Evolutionary conservation across 2,329 filamentous ascomycete genomes (phyloP).

Genomic region (Aschersonia sp.): DNA sequence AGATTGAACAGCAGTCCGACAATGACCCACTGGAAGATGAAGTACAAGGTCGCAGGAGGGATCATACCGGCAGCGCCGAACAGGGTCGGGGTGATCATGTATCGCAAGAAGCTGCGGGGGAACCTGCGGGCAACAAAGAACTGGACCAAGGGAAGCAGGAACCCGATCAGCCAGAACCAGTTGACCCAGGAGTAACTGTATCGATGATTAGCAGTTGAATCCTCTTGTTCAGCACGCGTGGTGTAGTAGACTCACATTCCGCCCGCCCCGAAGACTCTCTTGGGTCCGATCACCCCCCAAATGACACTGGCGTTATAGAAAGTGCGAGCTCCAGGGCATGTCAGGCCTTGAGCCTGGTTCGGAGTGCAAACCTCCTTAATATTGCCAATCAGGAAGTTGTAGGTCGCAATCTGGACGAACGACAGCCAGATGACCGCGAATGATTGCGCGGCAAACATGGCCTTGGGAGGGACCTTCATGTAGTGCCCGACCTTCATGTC

Average conservation of each 20-base stretch:
- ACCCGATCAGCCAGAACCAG: conserved; percentile 42
- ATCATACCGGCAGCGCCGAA: conserved; percentile 35
- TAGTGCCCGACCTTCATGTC: conserved; percentile 39
- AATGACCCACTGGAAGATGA: conserved; percentile 38
- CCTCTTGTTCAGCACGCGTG: not conserved
- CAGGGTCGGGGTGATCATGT: conserved; percentile 37
- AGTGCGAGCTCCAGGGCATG: conserved; percentile 40
- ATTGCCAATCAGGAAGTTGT: conserved; percentile 27
- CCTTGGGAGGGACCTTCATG: conserved; percentile 37
- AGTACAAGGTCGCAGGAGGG: conserved; percentile 41
- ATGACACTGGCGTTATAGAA: conserved; percentile 47
- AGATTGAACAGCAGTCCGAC: conserved; percentile 42
- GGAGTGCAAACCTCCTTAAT: conserved; percentile 38
- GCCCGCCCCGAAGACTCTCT: conserved; percentile 18
- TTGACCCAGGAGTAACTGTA: conserved; percentile 31
- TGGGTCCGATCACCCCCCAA: conserved; percentile 43
- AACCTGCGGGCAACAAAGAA: conserved; percentile 31
- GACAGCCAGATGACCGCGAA: conserved; percentile 26
- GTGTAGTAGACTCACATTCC: conserved; percentile 10
- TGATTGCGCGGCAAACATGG: conserved; percentile 30
- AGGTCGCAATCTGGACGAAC: conserved; percentile 20
- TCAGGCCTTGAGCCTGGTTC: conserved; percentile 33
- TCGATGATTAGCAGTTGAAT: conserved; percentile 1
- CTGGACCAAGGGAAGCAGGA: conserved; percentile 30
- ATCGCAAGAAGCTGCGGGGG: conserved; percentile 30